phyloP scores from a whole-genome alignment of 1,284 basidiomycete species.

The Ustilago lituana region DNA sequence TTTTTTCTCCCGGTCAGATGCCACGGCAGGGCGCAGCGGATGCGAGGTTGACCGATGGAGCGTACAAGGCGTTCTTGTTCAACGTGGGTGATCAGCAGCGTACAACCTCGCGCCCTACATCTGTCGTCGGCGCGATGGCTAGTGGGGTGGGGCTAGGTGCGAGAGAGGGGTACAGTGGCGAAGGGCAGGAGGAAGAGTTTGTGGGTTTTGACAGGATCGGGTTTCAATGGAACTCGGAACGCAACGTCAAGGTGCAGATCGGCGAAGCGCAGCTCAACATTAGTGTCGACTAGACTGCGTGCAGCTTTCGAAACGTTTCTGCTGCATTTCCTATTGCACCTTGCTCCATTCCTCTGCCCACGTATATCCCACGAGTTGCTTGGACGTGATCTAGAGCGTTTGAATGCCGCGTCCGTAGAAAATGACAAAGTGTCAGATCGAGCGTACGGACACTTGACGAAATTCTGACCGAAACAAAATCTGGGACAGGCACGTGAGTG shows the following conservation, averaged over 20 bases:
- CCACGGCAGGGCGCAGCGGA: constrained; percentile 84
- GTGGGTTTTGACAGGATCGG: constrained; percentile 38
- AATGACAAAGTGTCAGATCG: no score
- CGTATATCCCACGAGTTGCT: no score
- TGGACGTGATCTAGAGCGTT: no score
- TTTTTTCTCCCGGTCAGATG: constrained; percentile 89
- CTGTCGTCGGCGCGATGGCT: no score
- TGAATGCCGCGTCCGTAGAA: no score
- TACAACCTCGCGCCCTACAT: background rate
- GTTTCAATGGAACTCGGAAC: constrained; percentile 58
- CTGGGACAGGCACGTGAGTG: no score
- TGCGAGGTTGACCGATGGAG: constrained; percentile 35
- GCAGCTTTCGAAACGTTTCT: no score
- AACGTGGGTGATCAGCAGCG: constrained; percentile 46
- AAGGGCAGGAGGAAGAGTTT: constrained; percentile 26
- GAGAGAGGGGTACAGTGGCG: background rate
- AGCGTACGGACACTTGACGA: no score
- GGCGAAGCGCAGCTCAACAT: constrained; percentile 58
- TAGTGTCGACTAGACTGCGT: constrained; percentile 42
- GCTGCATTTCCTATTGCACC: no score
- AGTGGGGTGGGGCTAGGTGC: background rate
- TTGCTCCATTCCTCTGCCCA: background rate
- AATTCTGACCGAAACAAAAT: no score
- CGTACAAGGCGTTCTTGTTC: constrained; percentile 64
- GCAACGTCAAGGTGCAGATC: constrained; percentile 53